Base-by-base conservation (phyloP, 495 filamentous ascomycete genomes). In the Aspergillus haitiensis region DNA sequence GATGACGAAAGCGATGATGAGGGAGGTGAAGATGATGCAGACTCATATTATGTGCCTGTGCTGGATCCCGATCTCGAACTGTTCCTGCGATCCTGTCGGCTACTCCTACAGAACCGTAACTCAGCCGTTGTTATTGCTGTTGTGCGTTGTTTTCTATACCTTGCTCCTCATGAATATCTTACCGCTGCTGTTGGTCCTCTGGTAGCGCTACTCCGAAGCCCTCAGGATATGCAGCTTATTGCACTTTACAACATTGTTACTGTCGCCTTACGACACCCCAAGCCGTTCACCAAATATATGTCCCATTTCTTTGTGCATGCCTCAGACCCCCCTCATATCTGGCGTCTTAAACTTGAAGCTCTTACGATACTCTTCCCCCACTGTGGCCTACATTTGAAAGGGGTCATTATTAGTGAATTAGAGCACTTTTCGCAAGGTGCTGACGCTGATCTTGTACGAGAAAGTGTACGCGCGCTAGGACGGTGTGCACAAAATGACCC, bases 241-340 rank as follows among this genome's bases (percentile, higher is more conserved):
- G 92, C 90, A 8, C 82, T 98, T 7, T 89, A 92, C 75, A 97
- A 97, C 70, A 93, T 98, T 60, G 91, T 97, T 51, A 87, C 89
- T 39, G 89, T 98, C 47, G 91, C 88, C 62, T 77, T 98, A 27
- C 76, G 77, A 13, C 76, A 82, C 21, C 90, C 94, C 0, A 78
- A 86, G 47, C 80, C 85, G 7, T 98, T 98, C 68, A 88, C 91
- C 36, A 86, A 82, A 69, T 92, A 97, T 66, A 82, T 86, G 7
- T 86, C 88, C 7, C 94, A 95, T 70, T 98, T 98, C 68, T 82
- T 98, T 32, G 81, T 97, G 31, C 87, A 87, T 49, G 80, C 86
- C 51, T 88, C 85, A 3, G 94, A 98, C 65, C 80, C 91, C n/a
- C 82, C 88, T 32, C 84, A 89, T 44, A 86, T 95, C 9, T 93